A percentile compares a stretch with the other conserved stretches of the same genome.
Evolutionary conservation across 2,329 filamentous ascomycete genomes (phyloP).

Genomic region (Microdochium trichocladiopsis): DNA sequence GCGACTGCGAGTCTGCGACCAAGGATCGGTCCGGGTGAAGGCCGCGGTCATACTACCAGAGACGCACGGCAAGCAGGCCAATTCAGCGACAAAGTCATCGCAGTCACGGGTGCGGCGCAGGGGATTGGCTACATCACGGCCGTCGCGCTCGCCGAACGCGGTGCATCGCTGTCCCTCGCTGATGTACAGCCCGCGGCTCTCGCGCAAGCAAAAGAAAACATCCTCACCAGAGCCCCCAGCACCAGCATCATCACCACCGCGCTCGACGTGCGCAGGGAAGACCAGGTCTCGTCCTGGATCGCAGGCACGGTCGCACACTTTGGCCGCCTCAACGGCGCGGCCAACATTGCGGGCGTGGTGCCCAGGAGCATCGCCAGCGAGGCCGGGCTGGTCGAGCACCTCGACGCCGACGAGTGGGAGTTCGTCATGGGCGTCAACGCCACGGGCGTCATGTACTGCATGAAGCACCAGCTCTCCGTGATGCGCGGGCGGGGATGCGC

Average conservation of each 20-base stretch:
- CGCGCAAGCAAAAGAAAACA: constrained; percentile 9
- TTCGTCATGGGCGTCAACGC: constrained; percentile 17
- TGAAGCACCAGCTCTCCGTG: constrained; percentile 16
- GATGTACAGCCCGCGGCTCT: constrained; percentile 34
- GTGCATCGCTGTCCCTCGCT: constrained; percentile 37
- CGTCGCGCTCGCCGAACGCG: constrained; percentile 30
- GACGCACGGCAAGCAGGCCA: too few species aligned
- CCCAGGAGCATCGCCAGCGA: constrained; percentile 17
- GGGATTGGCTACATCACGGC: constrained; percentile 45
- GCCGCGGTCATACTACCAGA: too few species aligned
- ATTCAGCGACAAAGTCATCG: constrained; percentile 30
- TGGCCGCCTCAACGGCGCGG: constrained; percentile 26
- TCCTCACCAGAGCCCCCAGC: background rate
- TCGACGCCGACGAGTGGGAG: constrained; percentile 17
- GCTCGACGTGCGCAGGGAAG: constrained; percentile 21
- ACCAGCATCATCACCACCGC: constrained; percentile 4
- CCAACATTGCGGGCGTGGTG: constrained; percentile 29
- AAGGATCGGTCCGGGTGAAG: too few species aligned
- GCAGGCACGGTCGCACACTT: constrained; percentile 19
- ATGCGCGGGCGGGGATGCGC: constrained; percentile 32
- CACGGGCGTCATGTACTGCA: constrained; percentile 18
- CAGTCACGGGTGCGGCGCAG: constrained; percentile 37
- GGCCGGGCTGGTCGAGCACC: constrained; percentile 11
- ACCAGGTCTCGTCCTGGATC: constrained; percentile 25
- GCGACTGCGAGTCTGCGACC: too few species aligned